Conservation (phyloP, 352 stramenopile genomes). For the Plasmopara viticola region DNA sequence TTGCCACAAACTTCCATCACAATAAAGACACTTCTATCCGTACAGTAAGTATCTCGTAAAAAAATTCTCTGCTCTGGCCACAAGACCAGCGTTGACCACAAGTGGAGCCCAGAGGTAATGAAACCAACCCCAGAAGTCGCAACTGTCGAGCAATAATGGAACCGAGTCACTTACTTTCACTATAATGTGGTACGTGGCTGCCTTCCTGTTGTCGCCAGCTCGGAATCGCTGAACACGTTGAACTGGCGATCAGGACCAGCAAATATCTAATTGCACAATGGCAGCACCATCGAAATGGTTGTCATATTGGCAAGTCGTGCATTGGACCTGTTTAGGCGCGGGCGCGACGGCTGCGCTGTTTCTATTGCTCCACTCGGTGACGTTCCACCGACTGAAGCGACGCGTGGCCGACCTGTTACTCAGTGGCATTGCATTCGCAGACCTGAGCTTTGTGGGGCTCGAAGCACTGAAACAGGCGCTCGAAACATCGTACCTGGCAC, state of each 20-base stretch:
- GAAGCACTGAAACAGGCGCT: constrained; percentile 45
- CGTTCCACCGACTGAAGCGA: constrained; percentile 56
- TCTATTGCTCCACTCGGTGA: constrained; percentile 51
- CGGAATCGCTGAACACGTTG: constrained; percentile 4
- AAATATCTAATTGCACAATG: constrained; percentile 4
- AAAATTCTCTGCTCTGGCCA: neutral
- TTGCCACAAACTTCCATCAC: neutral
- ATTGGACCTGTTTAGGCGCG: constrained; percentile 41
- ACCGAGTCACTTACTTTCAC: neutral
- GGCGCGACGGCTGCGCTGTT: constrained; percentile 39
- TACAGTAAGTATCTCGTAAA: neutral
- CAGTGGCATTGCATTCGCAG: constrained; percentile 54
- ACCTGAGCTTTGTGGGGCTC: constrained; percentile 42
- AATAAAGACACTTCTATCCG: neutral
- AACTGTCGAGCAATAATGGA: neutral
- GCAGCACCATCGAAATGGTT: constrained; percentile 27
- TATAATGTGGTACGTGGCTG: neutral
- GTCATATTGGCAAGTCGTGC: constrained; percentile 34
- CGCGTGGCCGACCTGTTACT: constrained; percentile 64
- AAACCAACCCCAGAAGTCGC: neutral
- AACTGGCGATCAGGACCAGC: constrained; percentile 2
- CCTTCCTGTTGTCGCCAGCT: neutral
- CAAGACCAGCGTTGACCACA: neutral
- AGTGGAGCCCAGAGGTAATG: neutral
- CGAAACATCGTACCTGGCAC: constrained; percentile 37